Base-by-base conservation (phyloP, 495 filamentous ascomycete genomes). In the Talaromyces wortmannii region DNA sequence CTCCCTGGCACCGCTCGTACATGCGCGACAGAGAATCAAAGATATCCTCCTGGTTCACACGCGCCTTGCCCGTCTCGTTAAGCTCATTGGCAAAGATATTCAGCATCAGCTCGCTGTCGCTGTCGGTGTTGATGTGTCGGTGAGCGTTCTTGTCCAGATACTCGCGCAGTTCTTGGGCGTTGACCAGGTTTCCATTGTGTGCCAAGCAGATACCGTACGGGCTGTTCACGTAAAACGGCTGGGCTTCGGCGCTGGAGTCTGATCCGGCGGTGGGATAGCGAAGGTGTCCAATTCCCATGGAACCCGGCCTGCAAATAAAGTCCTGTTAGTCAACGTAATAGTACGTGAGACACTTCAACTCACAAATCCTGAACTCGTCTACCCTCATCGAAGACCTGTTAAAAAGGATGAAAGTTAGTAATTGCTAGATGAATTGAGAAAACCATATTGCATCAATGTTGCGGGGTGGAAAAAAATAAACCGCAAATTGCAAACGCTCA, bases 51-150 rank as follows among this genome's bases (percentile, higher is more conserved):
- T 83, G 78, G 72, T 97, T 96, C 48, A 95, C 91, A 74, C 94
- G 89, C 30, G 91, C 89, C 72, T 98, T 97, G 59, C 90, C 90
- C n/a, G 90, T 95, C 68, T 95, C 89, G 56, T 92, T 92, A 45
- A 98, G 79, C 67, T 92, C 92, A 68, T 90, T 88, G 13, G 94
- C 94, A 59, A 96, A 96, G 57, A 97, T 82, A 67, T 97, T 98
- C 48, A 98, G 78, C 84, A 96, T 95, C 53, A 95, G 70, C 76
- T 98, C 94, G 62, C 87, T 91, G 68, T 98, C 94, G 53, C 86
- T 91, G 56, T 97, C 91, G 29, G 94, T 96, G 73, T 98, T 98
- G 72, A 97, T 92, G 67, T 97, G 94, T 60, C 94, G 80, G 69
- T 95, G 92, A 5, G 90, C 94, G 57, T 92, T 90, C 59, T 86